Conservation (phyloP, 176 grass and related monocot genomes). For the Avena sativa region DNA sequence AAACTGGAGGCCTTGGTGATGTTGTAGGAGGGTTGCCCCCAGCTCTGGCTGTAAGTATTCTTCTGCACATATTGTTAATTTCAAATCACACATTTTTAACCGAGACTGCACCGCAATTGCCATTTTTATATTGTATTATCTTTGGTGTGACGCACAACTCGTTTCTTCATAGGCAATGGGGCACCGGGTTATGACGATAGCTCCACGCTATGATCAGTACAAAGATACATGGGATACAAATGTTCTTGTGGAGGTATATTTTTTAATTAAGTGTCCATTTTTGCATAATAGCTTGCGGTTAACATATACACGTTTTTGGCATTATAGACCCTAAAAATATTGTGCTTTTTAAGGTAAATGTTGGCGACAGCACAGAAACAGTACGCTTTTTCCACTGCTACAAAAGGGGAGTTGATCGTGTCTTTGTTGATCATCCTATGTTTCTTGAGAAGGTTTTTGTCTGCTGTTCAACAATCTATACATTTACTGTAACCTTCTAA, state of each 20-base stretch:
- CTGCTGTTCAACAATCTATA: not conserved
- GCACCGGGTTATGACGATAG: slow-evolving; percentile 71
- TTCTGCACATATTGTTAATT: not conserved
- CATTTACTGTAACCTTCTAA: not conserved
- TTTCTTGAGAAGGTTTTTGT: slow-evolving; percentile 65
- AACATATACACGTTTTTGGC: not conserved
- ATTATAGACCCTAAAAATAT: slow-evolving; percentile 27
- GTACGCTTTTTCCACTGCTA: slow-evolving; percentile 75
- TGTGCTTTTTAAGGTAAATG: slow-evolving; percentile 54
- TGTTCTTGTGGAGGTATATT: slow-evolving; percentile 61
- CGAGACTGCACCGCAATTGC: not conserved
- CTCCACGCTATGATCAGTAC: slow-evolving; percentile 79
- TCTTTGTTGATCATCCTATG: slow-evolving; percentile 77
- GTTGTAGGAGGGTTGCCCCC: slow-evolving; percentile 69
- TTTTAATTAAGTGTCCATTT: not conserved
- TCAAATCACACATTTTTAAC: not conserved
- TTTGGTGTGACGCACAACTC: slow-evolving; percentile 16
- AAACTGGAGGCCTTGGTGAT: slow-evolving; percentile 85
- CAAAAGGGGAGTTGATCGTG: slow-evolving; percentile 74
- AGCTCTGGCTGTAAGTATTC: slow-evolving; percentile 58
- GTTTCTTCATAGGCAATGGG: slow-evolving; percentile 62
- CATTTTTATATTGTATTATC: slow-evolving; percentile 16
- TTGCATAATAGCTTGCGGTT: slow-evolving; percentile 18
- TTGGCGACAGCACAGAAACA: slow-evolving; percentile 59
- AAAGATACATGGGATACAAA: slow-evolving; percentile 75